A percentile compares a stretch with the other conserved stretches of the same genome.
Conservation (phyloP, 169 alveolate genomes). For the Plasmodium cynomolgi region DNA sequence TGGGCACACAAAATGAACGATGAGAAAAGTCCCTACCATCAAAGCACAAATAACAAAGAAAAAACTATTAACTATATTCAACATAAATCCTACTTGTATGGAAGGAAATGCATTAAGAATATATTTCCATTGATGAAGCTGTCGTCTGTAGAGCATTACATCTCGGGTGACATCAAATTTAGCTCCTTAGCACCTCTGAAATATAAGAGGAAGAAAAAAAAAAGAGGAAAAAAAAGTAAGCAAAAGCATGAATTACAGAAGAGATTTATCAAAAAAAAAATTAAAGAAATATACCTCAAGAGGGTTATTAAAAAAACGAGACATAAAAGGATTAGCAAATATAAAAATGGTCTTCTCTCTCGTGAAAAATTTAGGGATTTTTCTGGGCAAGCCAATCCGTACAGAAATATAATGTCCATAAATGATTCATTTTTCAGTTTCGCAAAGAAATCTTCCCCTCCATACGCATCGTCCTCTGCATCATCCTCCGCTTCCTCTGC, state of each 20-base stretch:
- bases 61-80: constrained; percentile 3
- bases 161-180: constrained; percentile 71
- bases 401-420: constrained; percentile 61
- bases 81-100: constrained; percentile 22
- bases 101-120: constrained; percentile 66
- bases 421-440: constrained; percentile 68
- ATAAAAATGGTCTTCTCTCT: neutral
- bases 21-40: neutral
- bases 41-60: neutral
- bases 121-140: constrained; percentile 72
- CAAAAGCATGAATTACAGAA: constrained; percentile 48
- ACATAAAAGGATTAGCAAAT: constrained; percentile 34
- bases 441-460: constrained; percentile 3
- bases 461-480: neutral
- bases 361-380: neutral
- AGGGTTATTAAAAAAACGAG: constrained; percentile 17
- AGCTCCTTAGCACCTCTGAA: constrained; percentile 72
- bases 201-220: constrained; percentile 50
- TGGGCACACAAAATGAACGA: neutral
- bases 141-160: constrained; percentile 66
- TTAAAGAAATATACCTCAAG: constrained; percentile 47
- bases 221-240: constrained; percentile 15
- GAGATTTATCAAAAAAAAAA: constrained; percentile 31
- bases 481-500: neutral
- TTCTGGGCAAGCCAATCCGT: neutral